A percentile compares a stretch with the other conserved stretches of the same genome.
Conservation (phyloP, 1,284 basidiomycete species). For the Leccinum solheimii region DNA sequence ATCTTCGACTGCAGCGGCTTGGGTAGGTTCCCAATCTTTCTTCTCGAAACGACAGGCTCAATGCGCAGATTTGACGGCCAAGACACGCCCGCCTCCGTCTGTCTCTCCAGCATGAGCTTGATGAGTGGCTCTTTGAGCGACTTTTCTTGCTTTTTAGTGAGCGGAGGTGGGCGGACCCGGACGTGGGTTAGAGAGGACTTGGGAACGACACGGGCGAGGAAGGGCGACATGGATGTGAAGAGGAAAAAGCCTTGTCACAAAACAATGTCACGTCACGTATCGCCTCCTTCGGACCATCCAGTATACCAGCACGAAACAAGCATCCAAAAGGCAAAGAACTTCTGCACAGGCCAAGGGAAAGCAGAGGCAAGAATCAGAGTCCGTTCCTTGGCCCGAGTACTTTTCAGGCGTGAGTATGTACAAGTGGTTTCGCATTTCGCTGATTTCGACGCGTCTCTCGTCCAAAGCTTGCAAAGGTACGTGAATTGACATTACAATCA, state of each 20-base stretch:
- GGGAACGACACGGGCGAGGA: conserved; percentile 45
- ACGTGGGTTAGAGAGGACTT: conserved; percentile 34
- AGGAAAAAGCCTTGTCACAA: conserved; percentile 4
- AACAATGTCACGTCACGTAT: conserved; percentile 17
- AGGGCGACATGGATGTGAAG: conserved; percentile 15
- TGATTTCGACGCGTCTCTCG: neutral
- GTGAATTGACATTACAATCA: neutral
- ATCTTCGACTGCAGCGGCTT: conserved; percentile 37
- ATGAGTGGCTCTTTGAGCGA: conserved; percentile 37
- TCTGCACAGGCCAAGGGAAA: conserved; percentile 25
- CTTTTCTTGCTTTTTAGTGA: conserved; percentile 35
- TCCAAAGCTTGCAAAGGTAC: conserved; percentile 31
- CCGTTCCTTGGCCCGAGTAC: conserved; percentile 55
- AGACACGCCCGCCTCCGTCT: conserved; percentile 37
- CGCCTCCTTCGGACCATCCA: conserved; percentile 4
- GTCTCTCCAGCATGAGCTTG: conserved; percentile 42
- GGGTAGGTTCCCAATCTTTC: conserved; percentile 39
- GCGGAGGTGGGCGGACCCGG: conserved; percentile 28
- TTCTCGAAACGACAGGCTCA: conserved; percentile 41
- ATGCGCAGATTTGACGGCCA: conserved; percentile 49
- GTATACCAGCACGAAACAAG: conserved; percentile 5
- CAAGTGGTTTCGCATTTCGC: neutral
- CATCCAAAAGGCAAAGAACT: conserved; percentile 29
- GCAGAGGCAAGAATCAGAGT: conserved; percentile 12
- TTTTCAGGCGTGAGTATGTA: conserved; percentile 51